These are phyloP conservation scores for Tricholoma hemisulphureum DNA, from an alignment of 768 basidiomycete genomes.

Conservation along the genomic window DNA sequence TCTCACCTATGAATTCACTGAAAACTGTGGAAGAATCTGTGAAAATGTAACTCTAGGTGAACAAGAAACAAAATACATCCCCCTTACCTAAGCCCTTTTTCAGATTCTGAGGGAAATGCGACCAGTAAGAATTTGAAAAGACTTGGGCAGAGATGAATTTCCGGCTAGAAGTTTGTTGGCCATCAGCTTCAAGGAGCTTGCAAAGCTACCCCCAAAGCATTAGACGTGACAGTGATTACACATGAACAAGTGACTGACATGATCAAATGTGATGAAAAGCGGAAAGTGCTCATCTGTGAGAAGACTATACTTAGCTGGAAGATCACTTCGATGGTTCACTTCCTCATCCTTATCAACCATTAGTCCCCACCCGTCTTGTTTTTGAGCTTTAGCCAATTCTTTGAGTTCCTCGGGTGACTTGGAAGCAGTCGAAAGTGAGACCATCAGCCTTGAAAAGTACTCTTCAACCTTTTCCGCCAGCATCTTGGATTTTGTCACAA, in stretches of 20 bases:
- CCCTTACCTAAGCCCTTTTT: background rate
- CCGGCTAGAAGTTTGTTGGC: background rate
- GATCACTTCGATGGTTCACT: background rate
- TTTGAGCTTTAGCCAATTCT: background rate
- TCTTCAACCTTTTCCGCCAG: constrained; percentile 64
- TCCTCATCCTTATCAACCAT: background rate
- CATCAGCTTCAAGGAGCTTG: background rate
- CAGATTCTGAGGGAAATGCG: background rate
- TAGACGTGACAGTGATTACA: background rate
- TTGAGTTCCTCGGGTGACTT: constrained; percentile 36
- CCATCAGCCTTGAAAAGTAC: constrained; percentile 48
- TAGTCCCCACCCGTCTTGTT: background rate
- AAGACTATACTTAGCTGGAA: background rate
- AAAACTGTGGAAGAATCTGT: constrained; percentile 63
- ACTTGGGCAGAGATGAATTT: background rate
- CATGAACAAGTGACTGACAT: background rate
- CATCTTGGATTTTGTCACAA: constrained; percentile 64
- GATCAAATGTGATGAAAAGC: background rate
- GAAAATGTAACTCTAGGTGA: background rate
- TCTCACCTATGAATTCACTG: constrained; percentile 62
- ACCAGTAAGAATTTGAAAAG: background rate
- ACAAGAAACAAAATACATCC: background rate
- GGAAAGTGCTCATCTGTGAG: background rate
- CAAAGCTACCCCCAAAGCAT: background rate
- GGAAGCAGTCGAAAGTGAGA: constrained; percentile 27